phyloP scores from a whole-genome alignment of 1,284 basidiomycete species.

The Termitomyces sp. region DNA sequence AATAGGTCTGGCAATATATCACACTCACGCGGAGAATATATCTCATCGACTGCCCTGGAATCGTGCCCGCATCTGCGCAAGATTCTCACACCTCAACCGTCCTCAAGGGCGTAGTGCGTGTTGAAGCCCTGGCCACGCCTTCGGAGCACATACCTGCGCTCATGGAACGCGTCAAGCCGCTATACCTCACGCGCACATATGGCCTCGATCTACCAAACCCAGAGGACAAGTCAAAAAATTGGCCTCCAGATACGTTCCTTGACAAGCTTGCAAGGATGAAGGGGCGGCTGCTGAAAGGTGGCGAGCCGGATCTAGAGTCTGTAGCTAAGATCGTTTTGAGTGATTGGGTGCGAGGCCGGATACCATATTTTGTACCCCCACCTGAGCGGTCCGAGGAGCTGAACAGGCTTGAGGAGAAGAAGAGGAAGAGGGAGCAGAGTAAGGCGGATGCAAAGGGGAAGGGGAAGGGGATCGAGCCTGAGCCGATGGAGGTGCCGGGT shows the following conservation, averaged over 20 bases:
- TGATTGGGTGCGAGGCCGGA: constrained; percentile 97
- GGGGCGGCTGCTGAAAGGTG: constrained; percentile 89
- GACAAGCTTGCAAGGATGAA: constrained; percentile 86
- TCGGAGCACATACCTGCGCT: constrained; percentile 91
- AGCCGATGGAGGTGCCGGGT: constrained; percentile 37
- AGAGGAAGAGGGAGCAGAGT: constrained; percentile 33
- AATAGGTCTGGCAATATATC: constrained; percentile 98
- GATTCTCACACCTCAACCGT: constrained; percentile 93
- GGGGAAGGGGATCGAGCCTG: constrained; percentile 34
- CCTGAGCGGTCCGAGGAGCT: constrained; percentile 69
- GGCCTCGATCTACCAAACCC: constrained; percentile 63
- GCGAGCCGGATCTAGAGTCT: constrained; percentile 90
- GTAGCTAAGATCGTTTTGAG: constrained; percentile 94
- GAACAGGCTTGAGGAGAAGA: constrained; percentile 59
- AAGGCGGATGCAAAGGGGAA: constrained; percentile 34
- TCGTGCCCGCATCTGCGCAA: constrained; percentile 89
- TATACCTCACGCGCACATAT: constrained; percentile 93
- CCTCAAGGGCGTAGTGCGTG: constrained; percentile 94
- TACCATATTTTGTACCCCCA: constrained; percentile 84
- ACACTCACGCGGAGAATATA: constrained; percentile 94
- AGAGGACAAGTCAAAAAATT: constrained; percentile 45
- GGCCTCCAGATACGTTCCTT: constrained; percentile 78
- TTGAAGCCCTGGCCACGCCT: constrained; percentile 92
- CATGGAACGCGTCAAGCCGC: constrained; percentile 85
- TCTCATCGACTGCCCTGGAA: constrained; percentile 98